Evolutionary conservation across 176 grass and related monocot species (phyloP).

Genomic region (sorghum (Sorghum bicolor)): Sorghum_bicolor_NCBIv3 NC_012877.2:56501501-56502000

Average conservation of each 20-base stretch:
- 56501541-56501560: conserved; percentile 85
- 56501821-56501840: conserved; percentile 78
- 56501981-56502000: conserved; percentile 4
- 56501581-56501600: conserved; percentile 53
- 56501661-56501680: conserved; percentile 80
- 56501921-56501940: conserved; percentile 76
- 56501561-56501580: conserved; percentile 90
- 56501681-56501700: conserved; percentile 69
- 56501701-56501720: conserved; percentile 53
- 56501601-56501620: conserved; percentile 63
- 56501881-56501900: conserved; percentile 75
- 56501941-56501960: conserved; percentile 73
- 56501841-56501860: conserved; percentile 77
- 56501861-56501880: conserved; percentile 78
- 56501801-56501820: conserved; percentile 74
- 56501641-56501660: conserved; percentile 70
- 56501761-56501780: conserved; percentile 35
- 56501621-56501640: conserved; percentile 93
- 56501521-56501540: conserved; percentile 90
- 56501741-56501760: conserved; percentile 64
- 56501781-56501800: conserved; percentile 31
- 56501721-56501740: conserved; percentile 67
- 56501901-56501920: conserved; percentile 75
- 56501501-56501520: conserved; percentile 62
- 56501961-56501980: conserved; percentile 47